phyloP scores from a whole-genome alignment of 257 asterid species.

The Solanum habrochaites region DNA sequence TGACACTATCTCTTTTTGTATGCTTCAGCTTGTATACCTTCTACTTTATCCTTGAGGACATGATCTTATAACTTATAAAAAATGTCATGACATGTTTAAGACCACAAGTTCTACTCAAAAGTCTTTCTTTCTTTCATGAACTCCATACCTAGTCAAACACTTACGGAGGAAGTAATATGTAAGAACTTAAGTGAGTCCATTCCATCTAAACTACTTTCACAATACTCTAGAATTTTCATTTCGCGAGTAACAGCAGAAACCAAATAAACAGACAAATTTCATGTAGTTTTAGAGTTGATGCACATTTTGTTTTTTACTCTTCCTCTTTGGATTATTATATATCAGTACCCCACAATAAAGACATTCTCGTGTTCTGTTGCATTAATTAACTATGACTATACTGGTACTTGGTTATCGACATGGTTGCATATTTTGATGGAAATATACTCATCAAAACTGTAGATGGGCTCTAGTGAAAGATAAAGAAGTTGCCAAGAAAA shows the following conservation, averaged over 20 bases:
- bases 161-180: not conserved
- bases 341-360: not conserved
- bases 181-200: not conserved
- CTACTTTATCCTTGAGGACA: not conserved
- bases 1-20: not conserved
- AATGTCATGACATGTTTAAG: not conserved
- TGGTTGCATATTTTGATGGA: not conserved
- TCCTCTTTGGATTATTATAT: not conserved
- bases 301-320: not conserved
- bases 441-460: conserved; percentile 1
- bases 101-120: not conserved
- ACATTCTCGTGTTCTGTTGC: not conserved
- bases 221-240: not conserved
- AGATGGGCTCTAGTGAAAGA: conserved; percentile 96
- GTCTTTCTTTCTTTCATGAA: not conserved
- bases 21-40: not conserved
- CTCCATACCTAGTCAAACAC: not conserved
- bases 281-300: not conserved
- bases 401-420: not conserved
- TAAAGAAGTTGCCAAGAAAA: conserved; percentile 53
- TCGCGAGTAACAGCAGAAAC: not conserved
- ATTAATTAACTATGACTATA: not conserved
- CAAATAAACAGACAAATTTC: not conserved
- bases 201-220: not conserved
- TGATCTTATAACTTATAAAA: not conserved